Evolutionary conservation across 192 early-diverging fungal species (phyloP).

Genomic region (Coemansia aciculifera): DNA sequence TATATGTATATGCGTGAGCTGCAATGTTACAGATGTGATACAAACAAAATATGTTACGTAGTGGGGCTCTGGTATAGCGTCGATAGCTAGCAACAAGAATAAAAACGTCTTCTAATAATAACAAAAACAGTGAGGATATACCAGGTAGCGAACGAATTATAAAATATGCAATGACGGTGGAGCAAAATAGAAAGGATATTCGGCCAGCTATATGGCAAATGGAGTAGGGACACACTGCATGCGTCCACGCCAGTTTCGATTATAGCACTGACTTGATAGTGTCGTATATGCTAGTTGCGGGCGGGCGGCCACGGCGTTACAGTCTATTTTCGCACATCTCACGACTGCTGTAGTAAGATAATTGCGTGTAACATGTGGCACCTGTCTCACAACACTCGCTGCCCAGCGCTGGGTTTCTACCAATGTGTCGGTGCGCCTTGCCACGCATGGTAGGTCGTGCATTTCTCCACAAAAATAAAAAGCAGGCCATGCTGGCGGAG

Average conservation of each 20-base stretch:
- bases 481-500: background rate
- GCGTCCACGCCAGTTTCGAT: background rate
- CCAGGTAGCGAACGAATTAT: background rate
- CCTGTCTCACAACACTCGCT: slow-evolving; percentile 1
- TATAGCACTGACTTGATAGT: background rate
- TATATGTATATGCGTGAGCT: background rate
- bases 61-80: too few species aligned
- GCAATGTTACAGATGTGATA: background rate
- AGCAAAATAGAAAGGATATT: background rate
- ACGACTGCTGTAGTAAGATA: background rate
- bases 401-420: slow-evolving; percentile 1
- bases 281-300: background rate
- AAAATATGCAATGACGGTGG: background rate
- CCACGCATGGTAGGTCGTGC: background rate
- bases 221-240: background rate
- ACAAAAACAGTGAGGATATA: background rate
- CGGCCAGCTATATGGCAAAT: slow-evolving; percentile 6
- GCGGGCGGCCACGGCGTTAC: background rate
- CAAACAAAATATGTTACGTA: background rate
- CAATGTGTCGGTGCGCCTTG: background rate
- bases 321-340: background rate
- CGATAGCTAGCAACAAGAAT: too few species aligned
- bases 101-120: background rate
- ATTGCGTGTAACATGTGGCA: background rate
- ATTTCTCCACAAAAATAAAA: background rate